These are phyloP conservation scores for Trypethelium eluteriae DNA, from an alignment of 495 filamentous ascomycete genomes.

Conservation along the genomic window DNA sequence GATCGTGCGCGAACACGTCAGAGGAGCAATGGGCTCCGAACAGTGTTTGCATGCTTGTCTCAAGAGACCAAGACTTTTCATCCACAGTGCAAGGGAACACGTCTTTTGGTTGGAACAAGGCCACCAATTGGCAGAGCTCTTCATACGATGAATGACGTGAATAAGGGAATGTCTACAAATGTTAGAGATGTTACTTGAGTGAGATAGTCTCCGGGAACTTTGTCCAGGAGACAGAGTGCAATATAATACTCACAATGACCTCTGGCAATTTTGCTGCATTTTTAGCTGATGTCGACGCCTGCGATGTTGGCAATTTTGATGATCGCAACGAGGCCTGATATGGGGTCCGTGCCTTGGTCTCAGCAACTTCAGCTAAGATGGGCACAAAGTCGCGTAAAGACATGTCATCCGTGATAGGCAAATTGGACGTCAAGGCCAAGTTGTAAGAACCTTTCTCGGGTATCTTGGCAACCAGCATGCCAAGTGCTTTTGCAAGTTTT, in stretches of 20 bases:
- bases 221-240: not conserved
- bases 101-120: slow-evolving; percentile 63
- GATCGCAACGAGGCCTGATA: slow-evolving; percentile 5
- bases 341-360: slow-evolving; percentile 1
- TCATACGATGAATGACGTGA: slow-evolving; percentile 82
- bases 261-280: not conserved
- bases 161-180: slow-evolving; percentile 62
- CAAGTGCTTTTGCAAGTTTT: slow-evolving; percentile 32
- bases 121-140: slow-evolving; percentile 66
- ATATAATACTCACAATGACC: not conserved
- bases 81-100: slow-evolving; percentile 80
- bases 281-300: not conserved
- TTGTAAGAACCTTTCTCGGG: too few relatives aligned
- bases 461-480: not conserved
- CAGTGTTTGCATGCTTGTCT: slow-evolving; percentile 53
- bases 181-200: not conserved
- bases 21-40: slow-evolving; percentile 66
- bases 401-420: slow-evolving; percentile 37
- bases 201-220: not conserved
- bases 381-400: slow-evolving; percentile 40
- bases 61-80: slow-evolving; percentile 51
- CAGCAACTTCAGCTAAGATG: slow-evolving; percentile 17
- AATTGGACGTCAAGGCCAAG: slow-evolving; percentile 34
- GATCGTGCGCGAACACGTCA: slow-evolving; percentile 57
- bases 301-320: not conserved